These are phyloP conservation scores for Lenwebbia sp. DNA, from an alignment of 345 rosid species.

Conservation along the genomic window DNA sequence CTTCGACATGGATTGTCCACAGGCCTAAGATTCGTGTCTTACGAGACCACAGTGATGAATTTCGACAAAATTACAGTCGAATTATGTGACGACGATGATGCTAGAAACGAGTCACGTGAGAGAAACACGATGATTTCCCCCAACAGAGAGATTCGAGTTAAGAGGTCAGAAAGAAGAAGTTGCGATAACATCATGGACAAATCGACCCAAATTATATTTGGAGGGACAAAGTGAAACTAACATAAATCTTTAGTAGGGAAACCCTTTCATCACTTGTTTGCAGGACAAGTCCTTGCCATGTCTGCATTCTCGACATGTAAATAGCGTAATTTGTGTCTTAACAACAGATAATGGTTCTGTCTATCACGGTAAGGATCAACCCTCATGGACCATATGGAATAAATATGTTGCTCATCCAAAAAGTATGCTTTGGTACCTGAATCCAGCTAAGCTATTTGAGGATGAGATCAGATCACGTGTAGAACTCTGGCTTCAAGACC, in stretches of 20 bases:
- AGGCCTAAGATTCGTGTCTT: not conserved
- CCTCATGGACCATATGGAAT: not conserved
- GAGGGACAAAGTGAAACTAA: not conserved
- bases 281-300: not conserved
- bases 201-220: not conserved
- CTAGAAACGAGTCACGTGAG: not conserved
- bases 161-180: not conserved
- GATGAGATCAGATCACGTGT: constrained; percentile 14
- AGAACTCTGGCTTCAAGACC: constrained; percentile 65
- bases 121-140: not conserved
- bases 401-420: not conserved
- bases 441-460: not conserved
- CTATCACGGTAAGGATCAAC: not conserved
- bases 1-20: not conserved
- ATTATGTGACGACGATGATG: not conserved
- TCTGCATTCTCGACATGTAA: not conserved
- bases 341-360: not conserved
- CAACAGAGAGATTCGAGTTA: not conserved
- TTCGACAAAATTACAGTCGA: not conserved
- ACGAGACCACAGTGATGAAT: not conserved
- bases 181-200: not conserved
- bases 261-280: not conserved
- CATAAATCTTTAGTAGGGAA: not conserved
- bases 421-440: not conserved
- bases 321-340: not conserved